These are phyloP conservation scores for Cicer cuneatum DNA, from an alignment of 306 rosid species.

Conservation along the genomic window DNA sequence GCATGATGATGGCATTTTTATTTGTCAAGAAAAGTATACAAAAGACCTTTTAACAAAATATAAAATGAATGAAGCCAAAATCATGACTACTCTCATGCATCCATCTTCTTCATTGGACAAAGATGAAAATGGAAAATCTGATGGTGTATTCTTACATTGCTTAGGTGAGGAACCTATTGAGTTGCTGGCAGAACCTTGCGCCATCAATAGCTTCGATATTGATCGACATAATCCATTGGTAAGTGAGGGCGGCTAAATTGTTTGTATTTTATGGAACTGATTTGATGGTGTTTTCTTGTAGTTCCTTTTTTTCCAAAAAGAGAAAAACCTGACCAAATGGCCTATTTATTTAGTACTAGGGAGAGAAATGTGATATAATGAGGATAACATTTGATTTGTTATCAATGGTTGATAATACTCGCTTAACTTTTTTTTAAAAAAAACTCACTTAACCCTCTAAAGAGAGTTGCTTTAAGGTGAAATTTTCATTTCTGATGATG, in stretches of 20 bases:
- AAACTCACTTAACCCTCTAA: too few species aligned
- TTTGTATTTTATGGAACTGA: conserved; percentile 14
- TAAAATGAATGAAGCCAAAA: too few species aligned
- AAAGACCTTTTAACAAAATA: too few species aligned
- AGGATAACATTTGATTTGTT: not conserved
- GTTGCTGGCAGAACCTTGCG: conserved; percentile 90
- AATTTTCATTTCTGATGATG: conserved; percentile 34
- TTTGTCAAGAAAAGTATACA: too few species aligned
- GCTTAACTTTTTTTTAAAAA: too few species aligned
- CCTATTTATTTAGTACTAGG: not conserved
- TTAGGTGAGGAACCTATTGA: conserved; percentile 79
- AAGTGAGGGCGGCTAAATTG: conserved; percentile 46
- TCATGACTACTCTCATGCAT: too few species aligned
- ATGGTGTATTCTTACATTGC: conserved; percentile 24
- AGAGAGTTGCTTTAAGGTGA: not conserved
- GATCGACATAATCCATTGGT: conserved; percentile 81
- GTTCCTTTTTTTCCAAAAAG: not conserved
- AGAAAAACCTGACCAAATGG: not conserved
- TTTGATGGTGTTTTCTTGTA: not conserved
- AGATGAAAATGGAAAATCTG: too few species aligned
- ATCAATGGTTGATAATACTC: too few species aligned
- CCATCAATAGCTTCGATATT: conserved; percentile 92
- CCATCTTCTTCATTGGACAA: too few species aligned
- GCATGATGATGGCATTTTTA: too few species aligned
- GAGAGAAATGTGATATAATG: not conserved